These are phyloP conservation scores for Eucalyptus curtisii DNA, from an alignment of 345 rosid species.

Conservation along the genomic window DNA sequence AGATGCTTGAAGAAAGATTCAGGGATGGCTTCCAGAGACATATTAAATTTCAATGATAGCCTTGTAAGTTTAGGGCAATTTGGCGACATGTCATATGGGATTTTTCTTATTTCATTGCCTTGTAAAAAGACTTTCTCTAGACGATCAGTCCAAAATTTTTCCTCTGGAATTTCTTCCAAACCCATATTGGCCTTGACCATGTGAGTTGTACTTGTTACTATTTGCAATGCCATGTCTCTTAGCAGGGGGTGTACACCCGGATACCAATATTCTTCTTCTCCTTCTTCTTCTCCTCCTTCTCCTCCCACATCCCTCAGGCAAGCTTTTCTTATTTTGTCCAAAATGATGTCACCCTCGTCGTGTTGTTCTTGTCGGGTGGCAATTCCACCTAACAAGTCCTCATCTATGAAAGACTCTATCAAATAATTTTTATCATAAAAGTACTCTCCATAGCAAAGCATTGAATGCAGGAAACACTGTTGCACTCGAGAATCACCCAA, in stretches of 20 bases:
- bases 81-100: background rate
- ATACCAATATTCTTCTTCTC: no score
- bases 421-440: accelerated
- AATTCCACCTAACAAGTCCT: no score
- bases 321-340: no score
- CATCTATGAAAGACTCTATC: no score
- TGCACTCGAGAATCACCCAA: no score
- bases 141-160: background rate
- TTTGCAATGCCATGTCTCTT: conserved; percentile 7
- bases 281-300: no score
- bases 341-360: accelerated
- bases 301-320: no score
- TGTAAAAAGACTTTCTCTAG: background rate
- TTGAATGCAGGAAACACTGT: no score
- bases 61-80: background rate
- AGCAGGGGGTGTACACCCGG: conserved; percentile 5
- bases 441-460: no score
- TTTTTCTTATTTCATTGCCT: accelerated
- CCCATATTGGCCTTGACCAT: background rate
- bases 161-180: background rate
- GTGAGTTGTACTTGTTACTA: background rate
- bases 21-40: background rate
- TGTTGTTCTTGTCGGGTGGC: accelerated
- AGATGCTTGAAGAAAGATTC: background rate
- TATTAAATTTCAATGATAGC: background rate